These are phyloP conservation scores for Hortiboletus flavorubellus DNA, from an alignment of 768 basidiomycete species.

Conservation along the genomic window DNA sequence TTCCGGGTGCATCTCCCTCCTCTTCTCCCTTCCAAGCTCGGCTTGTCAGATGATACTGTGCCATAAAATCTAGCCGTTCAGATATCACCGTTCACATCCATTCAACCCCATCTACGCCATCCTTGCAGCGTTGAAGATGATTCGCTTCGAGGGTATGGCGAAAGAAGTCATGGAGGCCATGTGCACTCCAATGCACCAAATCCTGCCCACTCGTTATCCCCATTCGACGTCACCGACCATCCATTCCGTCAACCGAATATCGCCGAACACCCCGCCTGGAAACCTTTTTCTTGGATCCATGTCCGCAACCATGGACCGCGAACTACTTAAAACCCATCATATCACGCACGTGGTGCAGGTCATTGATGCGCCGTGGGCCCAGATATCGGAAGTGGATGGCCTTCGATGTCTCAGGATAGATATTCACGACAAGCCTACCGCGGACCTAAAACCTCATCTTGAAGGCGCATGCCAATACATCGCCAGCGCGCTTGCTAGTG, in stretches of 20 bases:
- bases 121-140: slow-evolving; percentile 45
- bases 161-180: slow-evolving; percentile 79
- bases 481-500: slow-evolving; percentile 53
- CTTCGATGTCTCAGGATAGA: slow-evolving; percentile 61
- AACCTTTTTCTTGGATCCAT: slow-evolving; percentile 69
- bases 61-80: slow-evolving; percentile 3
- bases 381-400: slow-evolving; percentile 43
- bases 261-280: slow-evolving; percentile 34
- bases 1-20: background rate
- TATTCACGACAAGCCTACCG: slow-evolving; percentile 58
- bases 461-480: slow-evolving; percentile 68
- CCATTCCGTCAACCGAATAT: slow-evolving; percentile 11
- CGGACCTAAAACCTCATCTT: slow-evolving; percentile 65
- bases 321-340: slow-evolving; percentile 45
- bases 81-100: background rate
- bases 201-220: slow-evolving; percentile 44
- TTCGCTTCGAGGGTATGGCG: slow-evolving; percentile 72
- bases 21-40: background rate
- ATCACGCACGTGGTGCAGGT: slow-evolving; percentile 65
- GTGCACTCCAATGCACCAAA: slow-evolving; percentile 82
- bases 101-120: background rate
- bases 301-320: slow-evolving; percentile 53
- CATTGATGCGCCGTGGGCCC: slow-evolving; percentile 63
- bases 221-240: slow-evolving; percentile 16
- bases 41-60: background rate